Base-by-base conservation (phyloP, 192 early-diverging fungal genomes). In the Blastocladiella britannica region DNA sequence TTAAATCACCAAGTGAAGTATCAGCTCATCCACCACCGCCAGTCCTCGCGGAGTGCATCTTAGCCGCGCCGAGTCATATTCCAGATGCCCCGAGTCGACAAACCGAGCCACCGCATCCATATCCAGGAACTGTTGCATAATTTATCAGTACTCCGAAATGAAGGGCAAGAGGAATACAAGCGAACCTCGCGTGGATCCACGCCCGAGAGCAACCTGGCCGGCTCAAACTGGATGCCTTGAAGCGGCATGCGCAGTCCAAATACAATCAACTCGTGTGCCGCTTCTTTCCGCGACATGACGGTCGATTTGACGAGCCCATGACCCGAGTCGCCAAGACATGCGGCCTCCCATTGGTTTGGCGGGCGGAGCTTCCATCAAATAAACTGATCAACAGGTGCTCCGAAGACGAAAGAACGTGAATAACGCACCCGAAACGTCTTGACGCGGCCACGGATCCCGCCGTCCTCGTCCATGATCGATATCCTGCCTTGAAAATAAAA, bases 161-260 rank as follows among this genome's bases (percentile, higher is more conserved):
- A n/a, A n/a, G n/a, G n/a, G n/a, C n/a, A n/a, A n/a, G n/a, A n/a
- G n/a, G n/a, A n/a, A n/a, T n/a, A n/a, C n/a, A n/a, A n/a, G n/a
- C n/a, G n/a, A n/a, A n/a, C n/a, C n/a, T n/a, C n/a, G n/a, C n/a
- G n/a, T n/a, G n/a, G n/a, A n/a, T 43, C 31, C 31, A 15, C 31
- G 18, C 18, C 31, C 31, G 18, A 2, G 3, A 43, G 9, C 31
- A 43, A 43, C 31, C 31, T 18, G 31, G 8, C 31, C 31, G 9
- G 1, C 3, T 15, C 31, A n/a, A n/a, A n/a, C n/a, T n/a, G n/a
- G n/a, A n/a, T n/a, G n/a, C n/a, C n/a, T n/a, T n/a, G n/a, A n/a
- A n/a, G n/a, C n/a, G n/a, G 43, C 64, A 70, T 73, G 4, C 74
- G 67, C 29, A 76, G 58, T 8, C 74, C 69, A 58, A 76, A 62